These are phyloP conservation scores for Dictyophora rubrovolvata DNA, from an alignment of 768 basidiomycete genomes.

Conservation along the genomic window DNA sequence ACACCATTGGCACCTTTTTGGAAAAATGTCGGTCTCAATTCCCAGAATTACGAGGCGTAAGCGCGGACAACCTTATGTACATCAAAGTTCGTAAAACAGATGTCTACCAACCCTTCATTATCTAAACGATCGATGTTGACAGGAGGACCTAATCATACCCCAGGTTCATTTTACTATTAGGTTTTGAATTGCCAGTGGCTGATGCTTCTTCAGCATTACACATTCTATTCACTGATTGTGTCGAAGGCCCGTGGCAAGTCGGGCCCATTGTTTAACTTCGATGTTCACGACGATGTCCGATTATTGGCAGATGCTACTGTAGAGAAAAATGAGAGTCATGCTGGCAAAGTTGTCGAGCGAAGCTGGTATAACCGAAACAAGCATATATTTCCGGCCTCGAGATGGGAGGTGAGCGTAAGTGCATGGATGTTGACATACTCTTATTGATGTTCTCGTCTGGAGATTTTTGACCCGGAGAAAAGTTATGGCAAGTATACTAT, in stretches of 20 bases:
- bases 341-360: constrained; percentile 95
- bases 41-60: constrained; percentile 81
- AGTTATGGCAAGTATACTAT: constrained; percentile 90
- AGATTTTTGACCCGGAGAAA: constrained; percentile 93
- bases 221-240: constrained; percentile 96
- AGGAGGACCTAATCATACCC: constrained; percentile 98
- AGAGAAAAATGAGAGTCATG: constrained; percentile 98
- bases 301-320: constrained; percentile 87
- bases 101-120: constrained; percentile 6
- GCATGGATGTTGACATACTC: neutral
- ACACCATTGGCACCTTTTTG: constrained; percentile 75
- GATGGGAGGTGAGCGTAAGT: constrained; percentile 76
- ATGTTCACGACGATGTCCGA: constrained; percentile 97
- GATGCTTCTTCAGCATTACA: constrained; percentile 64
- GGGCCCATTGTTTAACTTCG: constrained; percentile 95
- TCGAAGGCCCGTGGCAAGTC: constrained; percentile 99
- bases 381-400: constrained; percentile 92
- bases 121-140: constrained; percentile 4
- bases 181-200: neutral
- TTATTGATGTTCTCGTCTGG: neutral
- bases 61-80: constrained; percentile 97
- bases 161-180: constrained; percentile 41
- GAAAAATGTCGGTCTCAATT: constrained; percentile 92
- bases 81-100: constrained; percentile 56
- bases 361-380: constrained; percentile 95